phyloP scores from a whole-genome alignment of 768 basidiomycete species.

The Russula ochroleuca region DNA sequence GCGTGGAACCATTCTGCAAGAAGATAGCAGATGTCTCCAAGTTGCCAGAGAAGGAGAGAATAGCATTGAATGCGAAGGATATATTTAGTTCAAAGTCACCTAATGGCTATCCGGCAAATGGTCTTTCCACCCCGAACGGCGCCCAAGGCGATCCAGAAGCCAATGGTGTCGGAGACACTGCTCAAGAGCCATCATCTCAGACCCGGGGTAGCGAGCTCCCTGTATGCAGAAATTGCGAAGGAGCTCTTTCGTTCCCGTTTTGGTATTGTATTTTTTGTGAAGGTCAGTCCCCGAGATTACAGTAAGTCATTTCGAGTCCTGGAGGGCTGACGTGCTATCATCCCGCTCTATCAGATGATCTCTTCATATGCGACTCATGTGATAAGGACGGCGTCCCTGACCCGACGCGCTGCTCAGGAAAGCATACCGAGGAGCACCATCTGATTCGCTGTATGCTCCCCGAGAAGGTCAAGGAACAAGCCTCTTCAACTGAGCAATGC shows the following conservation, averaged over 20 bases:
- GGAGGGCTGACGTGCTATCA: background rate
- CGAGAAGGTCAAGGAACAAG: background rate
- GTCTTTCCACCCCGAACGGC: no score
- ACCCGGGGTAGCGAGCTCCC: conserved; percentile 5
- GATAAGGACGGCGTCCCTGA: conserved; percentile 11
- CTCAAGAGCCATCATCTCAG: no score
- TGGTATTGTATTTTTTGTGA: conserved; percentile 35
- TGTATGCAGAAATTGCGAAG: conserved; percentile 29
- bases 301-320: no score
- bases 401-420: conserved; percentile 1
- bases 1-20: conserved; percentile 3
- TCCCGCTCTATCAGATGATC: background rate
- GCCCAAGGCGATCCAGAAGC: background rate
- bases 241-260: conserved; percentile 30
- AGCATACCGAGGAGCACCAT: conserved; percentile 10
- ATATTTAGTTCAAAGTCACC: background rate
- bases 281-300: conserved; percentile 10
- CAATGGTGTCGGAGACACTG: background rate
- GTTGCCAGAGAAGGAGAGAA: background rate
- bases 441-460: conserved; percentile 17
- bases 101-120: no score
- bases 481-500: conserved; percentile 4
- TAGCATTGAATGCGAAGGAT: background rate
- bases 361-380: conserved; percentile 27
- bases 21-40: background rate